Base-by-base conservation (phyloP, 805 yeast genomes). In the Brettanomyces naardenensis region DNA sequence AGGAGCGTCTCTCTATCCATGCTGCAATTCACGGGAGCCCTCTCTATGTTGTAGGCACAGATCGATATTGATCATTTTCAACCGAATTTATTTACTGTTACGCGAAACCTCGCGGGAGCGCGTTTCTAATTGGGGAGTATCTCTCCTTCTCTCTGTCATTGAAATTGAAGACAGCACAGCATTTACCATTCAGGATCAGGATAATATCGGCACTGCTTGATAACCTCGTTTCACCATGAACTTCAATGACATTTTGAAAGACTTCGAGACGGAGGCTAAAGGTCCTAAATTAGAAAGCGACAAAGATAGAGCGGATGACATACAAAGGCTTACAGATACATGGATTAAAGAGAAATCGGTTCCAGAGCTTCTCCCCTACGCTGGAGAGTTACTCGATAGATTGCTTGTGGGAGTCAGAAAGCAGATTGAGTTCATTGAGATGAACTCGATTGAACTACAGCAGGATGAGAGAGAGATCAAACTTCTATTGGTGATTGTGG, bases 271-370 rank as follows among this genome's bases (percentile, higher is more conserved):
- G 18, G 45, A 41, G 38, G 42, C 53, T 15, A 42, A 40, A 47
- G 57, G 26, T 43, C 49, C 40, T 20, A 48, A 31, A 51, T 54
- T 48, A 49, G 44, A 37, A 35, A 54, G 42, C 14, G 50, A 44
- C 29, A 40, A 30, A 18, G 40, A 42, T 6, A 52, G 63, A 45
- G 51, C 54, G 15, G 53, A 58, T 14, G 72, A 78, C 38, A 53
- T 69, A 21, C 52, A 59, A 26, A 57, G 57, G 23, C 62, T 89
- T 31, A 66, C 73, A 18, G 69, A 66, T 21, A 75, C 78, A 2
- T 90, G 95, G 97, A 62, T 82, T 22, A 73, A 81, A 37, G 98
- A 92, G 55, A 69, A 95, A 38, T 77, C 77, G 69, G 67, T 92
- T 1, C 97, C 97, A 0, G 95, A 86, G 41, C 60, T 92, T n/a